Base-by-base conservation (phyloP, 1,284 basidiomycete species). In the Puccinia brachypodii region DNA sequence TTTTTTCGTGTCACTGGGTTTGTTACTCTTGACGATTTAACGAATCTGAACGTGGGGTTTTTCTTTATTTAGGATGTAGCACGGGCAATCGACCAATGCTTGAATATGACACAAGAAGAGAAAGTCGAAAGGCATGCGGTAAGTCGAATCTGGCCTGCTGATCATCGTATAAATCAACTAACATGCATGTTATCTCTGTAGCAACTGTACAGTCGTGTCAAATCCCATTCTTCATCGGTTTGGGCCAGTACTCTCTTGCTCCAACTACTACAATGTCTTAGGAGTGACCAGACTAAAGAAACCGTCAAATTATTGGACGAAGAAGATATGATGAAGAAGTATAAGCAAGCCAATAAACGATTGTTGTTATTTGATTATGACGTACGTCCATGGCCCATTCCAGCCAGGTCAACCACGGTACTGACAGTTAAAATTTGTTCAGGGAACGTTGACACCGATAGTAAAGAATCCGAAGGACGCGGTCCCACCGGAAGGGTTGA, bases 341-440 rank as follows among this genome's bases (percentile, higher is more conserved):
- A 96, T 88, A 86, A 88, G 72, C 87, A 85, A 50, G 93, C 94
- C 47, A 89, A 90, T 87, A 96, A 96, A 89, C 89, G 97, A 75
- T 87, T 98, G 82, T 91, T 99, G 87, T 89, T 98, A 86, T 96
- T 99, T 85, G 97, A 99, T 87, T 99, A 99, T 86, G 96, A 98
- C 86, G 92, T 93, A 83, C 83, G 73, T 83, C 82, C 33, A 62
- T 60, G 28, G 50, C n/a, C 56, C 22, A 28, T 58, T 11, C 22
- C 11, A 19, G n/a, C 9, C 6, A 14, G n/a, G n/a, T n/a, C 31
- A 25, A 36, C 13, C 25, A n/a, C 22, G 36, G 42, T 25, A 11
- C 40, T 71, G 19, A 50, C 53, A n/a, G 9, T 50, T 56, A 9
- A 58, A 75, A 19, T 73, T 31, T 82, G 31, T 40, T 44, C 19